phyloP scores from a whole-genome alignment of 306 rosid species.

The Delonix regia region DNA sequence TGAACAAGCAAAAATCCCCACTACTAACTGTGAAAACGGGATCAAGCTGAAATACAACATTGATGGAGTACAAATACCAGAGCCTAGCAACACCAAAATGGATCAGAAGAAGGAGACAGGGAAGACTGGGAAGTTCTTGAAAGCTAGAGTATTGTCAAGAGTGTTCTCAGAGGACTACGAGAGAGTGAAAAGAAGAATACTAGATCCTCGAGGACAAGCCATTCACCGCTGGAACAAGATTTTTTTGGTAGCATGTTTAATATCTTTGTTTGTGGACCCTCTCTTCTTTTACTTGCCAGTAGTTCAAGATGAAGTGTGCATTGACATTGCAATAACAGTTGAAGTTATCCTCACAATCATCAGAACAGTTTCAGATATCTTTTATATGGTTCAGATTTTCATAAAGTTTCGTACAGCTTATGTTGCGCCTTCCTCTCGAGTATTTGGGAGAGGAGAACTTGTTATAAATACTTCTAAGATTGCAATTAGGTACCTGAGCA shows the following conservation, averaged over 20 bases:
- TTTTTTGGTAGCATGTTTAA: constrained; percentile 50
- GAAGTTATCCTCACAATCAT: constrained; percentile 48
- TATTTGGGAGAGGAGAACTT: constrained; percentile 69
- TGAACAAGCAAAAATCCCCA: constrained; percentile 30
- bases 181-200: constrained; percentile 42
- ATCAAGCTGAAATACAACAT: constrained; percentile 51
- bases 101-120: constrained; percentile 34
- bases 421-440: constrained; percentile 62
- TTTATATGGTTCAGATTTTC: constrained; percentile 53
- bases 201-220: constrained; percentile 58
- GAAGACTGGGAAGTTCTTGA: constrained; percentile 44
- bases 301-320: constrained; percentile 46
- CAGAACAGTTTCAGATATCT: constrained; percentile 49
- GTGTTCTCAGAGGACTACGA: constrained; percentile 65
- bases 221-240: constrained; percentile 58
- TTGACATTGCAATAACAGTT: constrained; percentile 44
- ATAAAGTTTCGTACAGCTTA: constrained; percentile 57
- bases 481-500: constrained; percentile 51
- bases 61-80: constrained; percentile 51
- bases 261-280: constrained; percentile 62
- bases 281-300: constrained; percentile 54
- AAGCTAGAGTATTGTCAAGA: constrained; percentile 51
- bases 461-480: constrained; percentile 53
- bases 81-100: constrained; percentile 44
- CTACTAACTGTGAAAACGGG: constrained; percentile 26